Base-by-base conservation (phyloP, 108 stramenopile species). In the Phaeodactylum tricornutum region DNA sequence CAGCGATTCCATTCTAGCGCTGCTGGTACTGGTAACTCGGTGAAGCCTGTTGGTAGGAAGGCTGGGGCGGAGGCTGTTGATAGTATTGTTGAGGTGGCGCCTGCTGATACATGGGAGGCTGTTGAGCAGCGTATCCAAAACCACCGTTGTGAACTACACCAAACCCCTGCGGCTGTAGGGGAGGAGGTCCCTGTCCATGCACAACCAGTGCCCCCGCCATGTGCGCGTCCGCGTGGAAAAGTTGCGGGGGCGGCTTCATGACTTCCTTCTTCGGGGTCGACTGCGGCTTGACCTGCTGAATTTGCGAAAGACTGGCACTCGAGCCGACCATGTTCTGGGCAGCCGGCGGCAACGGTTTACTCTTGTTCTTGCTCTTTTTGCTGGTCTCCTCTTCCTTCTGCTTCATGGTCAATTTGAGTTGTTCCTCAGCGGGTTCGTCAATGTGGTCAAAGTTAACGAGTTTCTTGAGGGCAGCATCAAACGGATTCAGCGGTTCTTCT, bases 371-470 rank as follows among this genome's bases (percentile, higher is more conserved):
- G 12, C 27, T 7, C 33, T 50, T 53, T 42, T 60, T 70, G 43
- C 51, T 74, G 34, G 41, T 60, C 9, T 44, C 58, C 40, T 69
- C 69, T 22, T 74, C 64, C 24, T 71, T 56, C 39, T 56, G 43
- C 25, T 69, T 67, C 72, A 67, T 74, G 25, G 71, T 69, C 57
- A 72, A 37, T 41, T 59, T 54, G 3, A 62, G n/a, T 37, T 72
- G 63, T 20, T 46, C 54, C 25, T 74, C 69, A 0, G 72, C 69
- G 30, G 72, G 77, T 56, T 67, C 61, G 40, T 69, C 65, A 43
- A 78, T 78, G 49, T 61, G 67, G 44, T 78, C 77, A 12, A 78
- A 32, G 47, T 78, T 78, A 20, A 78, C 77, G 29, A 78, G 39
- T 5, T 67, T 71, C 35, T 57, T 59, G 41, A 78, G 26, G 15